Base-by-base conservation (phyloP, 805 yeast genomes). In the Naumovozyma castellii region DNA sequence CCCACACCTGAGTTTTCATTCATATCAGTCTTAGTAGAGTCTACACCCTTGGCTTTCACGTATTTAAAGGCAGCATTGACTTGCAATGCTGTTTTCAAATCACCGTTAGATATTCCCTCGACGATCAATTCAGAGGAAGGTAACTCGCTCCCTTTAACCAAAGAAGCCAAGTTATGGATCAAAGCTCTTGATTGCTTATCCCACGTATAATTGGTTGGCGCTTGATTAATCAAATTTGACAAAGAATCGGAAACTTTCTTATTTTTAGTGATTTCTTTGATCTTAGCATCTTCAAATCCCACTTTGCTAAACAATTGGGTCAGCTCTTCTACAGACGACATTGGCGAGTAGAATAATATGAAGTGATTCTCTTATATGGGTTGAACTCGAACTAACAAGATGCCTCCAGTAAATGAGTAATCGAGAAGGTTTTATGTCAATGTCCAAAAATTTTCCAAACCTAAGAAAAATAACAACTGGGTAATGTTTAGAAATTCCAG, bases 1-100 rank as follows among this genome's bases (percentile, higher is more conserved):
- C 97, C 97, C 18, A 83, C 88, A 53, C 96, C 97, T 3, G 86
- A 72, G 18, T 71, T 73, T n/a, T 54, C 53, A 41, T 84, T 75
- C 59, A 86, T 66, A 28, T 67, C 80, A 9, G 62, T 73, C 8
- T 52, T 57, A 25, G 67, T 67, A 13, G 78, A 71, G 13, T 54
- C 50, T 0, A 60, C 70, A 10, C 73, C 73, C 12, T 67, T 56
- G 9, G 67, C 59, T 49, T 79, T 80, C 34, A 84, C 64, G 55
- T 85, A 92, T 59, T 84, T 77, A 60, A 76, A 72, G 4, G 84
- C 95, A 49, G 87, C 94, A 36, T 77, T 73, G 20, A 92, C 74
- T 66, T 90, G 97, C 51, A 79, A 71, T 39, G 74, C 69, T 5
- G 85, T 71, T 51, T 72, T 74, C 50, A 90, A 61, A 38, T 78